Base-by-base conservation (phyloP, 352 stramenopile species). In the Thalassiosira pacifica region DNA sequence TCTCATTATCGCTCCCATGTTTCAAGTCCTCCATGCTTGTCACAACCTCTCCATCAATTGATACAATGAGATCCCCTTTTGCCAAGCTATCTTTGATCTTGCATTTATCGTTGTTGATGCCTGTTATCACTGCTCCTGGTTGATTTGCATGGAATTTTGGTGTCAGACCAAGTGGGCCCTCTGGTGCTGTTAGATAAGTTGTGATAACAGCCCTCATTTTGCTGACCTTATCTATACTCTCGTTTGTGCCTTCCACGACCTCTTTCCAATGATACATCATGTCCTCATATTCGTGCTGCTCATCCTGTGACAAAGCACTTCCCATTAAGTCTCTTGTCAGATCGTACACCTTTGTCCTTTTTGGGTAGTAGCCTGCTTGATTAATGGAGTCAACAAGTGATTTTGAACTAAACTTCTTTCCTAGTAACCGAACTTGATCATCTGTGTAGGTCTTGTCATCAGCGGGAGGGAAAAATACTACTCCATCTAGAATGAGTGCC, bases 11-110 rank as follows among this genome's bases (percentile, higher is more conserved):
- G 16, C 31, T 61, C 11, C 6, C 53, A 61, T 24, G 53, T 18
- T 32, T 61, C 53, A 61, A 61, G 19, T 61, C 53, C 11, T 61
- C 22, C 8, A 27, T 61, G 22, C 6, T 32, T 61, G 8, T 32
- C 53, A 61, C 53, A 32, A 31, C 19, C 6, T 61, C 31, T 32
- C 53, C 53, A 24, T 61, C 53, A 61, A 61, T 31, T 11, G 53
- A 61, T 61, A 61, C 53, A 32, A 61, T 61, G 53, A 61, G 53
- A 61, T 61, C n/a, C n/a, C n/a, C n/a, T n/a, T n/a, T n/a, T n/a
- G n/a, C n/a, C n/a, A n/a, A n/a, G n/a, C n/a, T n/a, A n/a, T n/a
- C n/a, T n/a, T n/a, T n/a, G n/a, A n/a, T n/a, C n/a, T n/a, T n/a
- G n/a, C n/a, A n/a, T n/a, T n/a, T n/a, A n/a, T n/a, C n/a, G n/a